Evolutionary conservation across 1,284 basidiomycete genomes (phyloP).

Genomic region (Cryptococcus jaspeensis): DNA sequence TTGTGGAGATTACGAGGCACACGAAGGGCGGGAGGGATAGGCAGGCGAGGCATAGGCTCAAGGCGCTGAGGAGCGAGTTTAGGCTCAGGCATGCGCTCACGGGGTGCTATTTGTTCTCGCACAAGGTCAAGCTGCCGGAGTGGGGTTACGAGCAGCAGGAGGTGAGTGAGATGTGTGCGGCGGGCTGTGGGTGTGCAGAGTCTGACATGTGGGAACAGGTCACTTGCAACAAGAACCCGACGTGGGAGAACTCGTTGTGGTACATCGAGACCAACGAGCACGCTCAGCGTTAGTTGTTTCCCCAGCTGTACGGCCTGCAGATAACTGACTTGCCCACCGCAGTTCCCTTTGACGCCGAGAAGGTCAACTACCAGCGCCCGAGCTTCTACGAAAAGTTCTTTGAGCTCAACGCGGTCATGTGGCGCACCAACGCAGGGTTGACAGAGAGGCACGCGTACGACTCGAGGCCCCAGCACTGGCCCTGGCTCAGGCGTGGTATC

Average conservation of each 20-base stretch:
- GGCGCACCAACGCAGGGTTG: conserved; percentile 93
- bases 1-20: conserved; percentile 74
- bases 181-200: too few species aligned
- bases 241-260: conserved; percentile 88
- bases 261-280: conserved; percentile 86
- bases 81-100: conserved; percentile 79
- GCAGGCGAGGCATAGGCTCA: conserved; percentile 67
- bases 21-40: conserved; percentile 58
- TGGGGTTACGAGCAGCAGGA: conserved; percentile 99
- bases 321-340: conserved; percentile 12
- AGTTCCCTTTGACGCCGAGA: conserved; percentile 71
- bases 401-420: conserved; percentile 95
- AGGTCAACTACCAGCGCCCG: conserved; percentile 83
- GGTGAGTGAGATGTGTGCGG: conserved; percentile 54
- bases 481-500: conserved; percentile 84
- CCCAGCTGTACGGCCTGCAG: conserved; percentile 7
- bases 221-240: conserved; percentile 96
- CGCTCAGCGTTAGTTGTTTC: conserved; percentile 62
- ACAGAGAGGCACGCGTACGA: conserved; percentile 94
- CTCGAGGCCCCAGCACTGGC: conserved; percentile 88
- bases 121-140: conserved; percentile 94
- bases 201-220: conserved; percentile 45
- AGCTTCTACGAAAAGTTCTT: conserved; percentile 86
- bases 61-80: conserved; percentile 81
- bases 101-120: conserved; percentile 95